phyloP scores from a whole-genome alignment of 2,329 filamentous ascomycete species.

The Leptographium galeiforme region DNA sequence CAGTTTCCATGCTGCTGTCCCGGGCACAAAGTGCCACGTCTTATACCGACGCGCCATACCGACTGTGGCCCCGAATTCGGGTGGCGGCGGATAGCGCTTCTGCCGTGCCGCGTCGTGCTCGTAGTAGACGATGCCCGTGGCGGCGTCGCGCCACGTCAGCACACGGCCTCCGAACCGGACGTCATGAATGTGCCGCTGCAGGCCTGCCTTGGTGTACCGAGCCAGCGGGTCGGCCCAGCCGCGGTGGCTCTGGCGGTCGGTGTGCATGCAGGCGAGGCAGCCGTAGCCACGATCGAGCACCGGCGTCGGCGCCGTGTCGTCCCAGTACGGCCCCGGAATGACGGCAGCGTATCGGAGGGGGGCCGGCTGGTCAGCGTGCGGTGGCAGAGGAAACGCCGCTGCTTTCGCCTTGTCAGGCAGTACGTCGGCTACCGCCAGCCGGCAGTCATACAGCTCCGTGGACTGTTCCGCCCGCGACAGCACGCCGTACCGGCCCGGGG shows the following conservation, averaged over 20 bases:
- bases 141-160: conserved; percentile 1
- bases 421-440: not conserved
- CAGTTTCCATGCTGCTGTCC: not conserved
- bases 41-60: conserved; percentile 9
- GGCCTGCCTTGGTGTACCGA: conserved; percentile 8
- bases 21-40: not conserved
- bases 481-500: conserved; percentile 9
- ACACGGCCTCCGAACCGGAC: conserved; percentile 8
- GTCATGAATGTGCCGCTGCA: conserved; percentile 8
- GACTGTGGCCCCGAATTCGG: conserved; percentile 8
- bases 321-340: conserved; percentile 10
- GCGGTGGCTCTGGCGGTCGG: conserved; percentile 5
- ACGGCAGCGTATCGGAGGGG: conserved; percentile 10
- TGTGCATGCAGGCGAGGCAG: conserved; percentile 10
- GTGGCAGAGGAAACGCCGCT: not conserved
- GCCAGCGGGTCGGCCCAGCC: conserved; percentile 11
- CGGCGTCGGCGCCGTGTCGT: not conserved
- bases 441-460: conserved; percentile 8
- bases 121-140: conserved; percentile 1
- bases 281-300: conserved; percentile 6
- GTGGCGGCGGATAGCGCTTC: conserved; percentile 5
- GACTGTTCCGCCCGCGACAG: conserved; percentile 6
- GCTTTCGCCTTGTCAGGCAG: not conserved
- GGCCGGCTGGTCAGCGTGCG: not conserved
- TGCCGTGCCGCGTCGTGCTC: conserved; percentile 9